phyloP scores from a whole-genome alignment of 1,139 yeast species.

The Kodamaea derodonti region DNA sequence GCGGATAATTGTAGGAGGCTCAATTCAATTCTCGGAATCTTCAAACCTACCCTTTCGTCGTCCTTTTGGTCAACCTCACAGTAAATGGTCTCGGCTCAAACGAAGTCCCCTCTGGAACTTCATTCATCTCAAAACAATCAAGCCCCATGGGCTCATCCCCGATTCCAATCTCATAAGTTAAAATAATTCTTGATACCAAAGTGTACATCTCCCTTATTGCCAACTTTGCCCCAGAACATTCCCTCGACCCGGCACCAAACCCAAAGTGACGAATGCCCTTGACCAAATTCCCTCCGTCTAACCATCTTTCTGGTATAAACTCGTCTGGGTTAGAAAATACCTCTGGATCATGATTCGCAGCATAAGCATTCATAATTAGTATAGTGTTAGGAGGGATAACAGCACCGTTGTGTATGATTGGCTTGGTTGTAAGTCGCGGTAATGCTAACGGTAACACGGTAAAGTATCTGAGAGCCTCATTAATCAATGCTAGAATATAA shows the following conservation, averaged over 20 bases:
- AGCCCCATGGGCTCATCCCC: slow-evolving; percentile 41
- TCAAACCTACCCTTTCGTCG: too few relatives aligned
- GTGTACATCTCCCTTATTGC: slow-evolving; percentile 62
- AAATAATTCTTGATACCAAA: slow-evolving; percentile 27
- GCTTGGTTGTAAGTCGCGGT: slow-evolving; percentile 57
- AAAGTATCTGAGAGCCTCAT: slow-evolving; percentile 60
- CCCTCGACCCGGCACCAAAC: slow-evolving; percentile 68
- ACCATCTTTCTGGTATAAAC: slow-evolving; percentile 60
- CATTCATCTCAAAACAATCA: slow-evolving; percentile 49
- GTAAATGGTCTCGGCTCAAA: slow-evolving; percentile 52
- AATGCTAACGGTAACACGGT: slow-evolving; percentile 66
- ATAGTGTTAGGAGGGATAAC: slow-evolving; percentile 54
- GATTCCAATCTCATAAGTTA: slow-evolving; percentile 36
- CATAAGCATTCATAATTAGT: slow-evolving; percentile 63
- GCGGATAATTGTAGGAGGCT: too few relatives aligned
- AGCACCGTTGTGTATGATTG: slow-evolving; percentile 33
- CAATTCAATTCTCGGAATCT: too few relatives aligned
- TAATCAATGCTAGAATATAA: slow-evolving; percentile 53
- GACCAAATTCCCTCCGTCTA: slow-evolving; percentile 23
- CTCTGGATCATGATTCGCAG: slow-evolving; percentile 62
- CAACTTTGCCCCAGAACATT: slow-evolving; percentile 63
- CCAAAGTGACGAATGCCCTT: slow-evolving; percentile 42
- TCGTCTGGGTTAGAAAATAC: slow-evolving; percentile 45
- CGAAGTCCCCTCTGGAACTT: slow-evolving; percentile 51
- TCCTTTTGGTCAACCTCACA: too few relatives aligned